Base-by-base conservation (phyloP, 352 stramenopile genomes). In the Lagenidium giganteum region DNA sequence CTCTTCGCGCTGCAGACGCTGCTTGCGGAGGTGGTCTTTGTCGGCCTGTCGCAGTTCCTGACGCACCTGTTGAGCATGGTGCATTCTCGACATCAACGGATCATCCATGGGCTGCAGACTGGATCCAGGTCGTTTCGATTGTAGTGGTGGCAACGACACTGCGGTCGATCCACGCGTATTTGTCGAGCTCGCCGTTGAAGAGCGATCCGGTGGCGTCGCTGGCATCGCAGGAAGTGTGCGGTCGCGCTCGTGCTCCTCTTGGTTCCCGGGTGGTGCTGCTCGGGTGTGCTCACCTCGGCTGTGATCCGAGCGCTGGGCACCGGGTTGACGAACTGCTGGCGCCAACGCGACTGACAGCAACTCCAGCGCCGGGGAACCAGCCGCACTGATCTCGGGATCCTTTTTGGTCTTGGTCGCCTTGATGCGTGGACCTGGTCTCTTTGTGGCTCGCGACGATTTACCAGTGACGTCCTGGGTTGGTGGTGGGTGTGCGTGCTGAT, bases 1-100 rank as follows among this genome's bases (percentile, higher is more conserved):
- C 37, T 79, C 56, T 39, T 83, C 64, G 55, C 64, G 47, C 26
- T 63, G 43, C 32, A 58, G 5, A 7, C 65, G 39, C 23, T 78
- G 65, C 18, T 76, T 82, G 20, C 56, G 53, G 25, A 79, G 56
- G 1, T 69, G 65, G 5, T 79, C 56, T 46, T 65, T 73, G 18
- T 77, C 64, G 2, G 64, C 33, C 22, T 61, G 42, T 23, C 68
- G 64, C 32, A 76, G 35, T 33, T 83, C 67, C 0, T 28, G 33
- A 4, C 74, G 68, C 16, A 61, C 53, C 22, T 70, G 61, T 17
- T 68, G 58, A 11, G 69, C 70, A 28, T 75, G 66, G 24, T 55
- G 54, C 28, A 83, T 29, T 0, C 31, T 35, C 6, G 44, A 47
- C 4, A 38, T 9, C 0, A 7, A 23, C 18, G 11, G 21, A n/a